These are phyloP conservation scores for Plasmodium gallinaceum DNA, from an alignment of 169 alveolate species.

Conservation along the genomic window DNA sequence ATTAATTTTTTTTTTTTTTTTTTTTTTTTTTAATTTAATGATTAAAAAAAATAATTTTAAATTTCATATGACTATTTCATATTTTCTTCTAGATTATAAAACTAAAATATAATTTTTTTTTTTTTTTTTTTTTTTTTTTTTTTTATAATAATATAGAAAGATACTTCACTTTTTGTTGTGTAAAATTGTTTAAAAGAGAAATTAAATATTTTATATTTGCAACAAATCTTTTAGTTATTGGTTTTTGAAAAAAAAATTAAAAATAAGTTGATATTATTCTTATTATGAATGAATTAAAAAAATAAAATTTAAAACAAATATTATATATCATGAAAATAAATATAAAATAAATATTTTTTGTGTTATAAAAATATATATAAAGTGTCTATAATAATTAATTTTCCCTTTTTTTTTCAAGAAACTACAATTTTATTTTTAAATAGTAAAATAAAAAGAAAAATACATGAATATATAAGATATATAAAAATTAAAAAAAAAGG, in stretches of 20 bases:
- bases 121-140: background rate
- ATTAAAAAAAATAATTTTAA: constrained; percentile 6
- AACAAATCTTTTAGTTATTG: constrained; percentile 40
- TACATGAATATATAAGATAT: no score
- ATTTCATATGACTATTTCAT: constrained; percentile 1
- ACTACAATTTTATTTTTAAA: no score
- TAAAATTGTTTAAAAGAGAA: background rate
- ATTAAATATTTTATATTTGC: constrained; percentile 20
- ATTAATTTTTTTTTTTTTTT: background rate
- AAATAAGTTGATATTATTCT: constrained; percentile 25
- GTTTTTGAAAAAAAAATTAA: constrained; percentile 46
- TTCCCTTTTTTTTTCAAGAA: background rate
- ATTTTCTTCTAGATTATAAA: background rate
- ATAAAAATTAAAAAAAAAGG: no score
- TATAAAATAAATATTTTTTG: constrained; percentile 23
- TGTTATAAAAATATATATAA: constrained; percentile 16
- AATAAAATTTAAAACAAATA: constrained; percentile 39
- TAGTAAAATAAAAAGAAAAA: no score
- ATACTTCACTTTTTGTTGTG: no score
- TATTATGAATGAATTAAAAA: constrained; percentile 68
- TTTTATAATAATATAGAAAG: background rate
- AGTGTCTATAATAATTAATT: background rate
- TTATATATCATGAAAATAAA: constrained; percentile 27
- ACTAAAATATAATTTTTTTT: background rate
- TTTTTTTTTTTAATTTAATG: background rate